Evolutionary conservation across 345 rosid species (phyloP), one percentile per base, ranked within the genome.

Genomic region (Dovyalis caffra): DNA sequence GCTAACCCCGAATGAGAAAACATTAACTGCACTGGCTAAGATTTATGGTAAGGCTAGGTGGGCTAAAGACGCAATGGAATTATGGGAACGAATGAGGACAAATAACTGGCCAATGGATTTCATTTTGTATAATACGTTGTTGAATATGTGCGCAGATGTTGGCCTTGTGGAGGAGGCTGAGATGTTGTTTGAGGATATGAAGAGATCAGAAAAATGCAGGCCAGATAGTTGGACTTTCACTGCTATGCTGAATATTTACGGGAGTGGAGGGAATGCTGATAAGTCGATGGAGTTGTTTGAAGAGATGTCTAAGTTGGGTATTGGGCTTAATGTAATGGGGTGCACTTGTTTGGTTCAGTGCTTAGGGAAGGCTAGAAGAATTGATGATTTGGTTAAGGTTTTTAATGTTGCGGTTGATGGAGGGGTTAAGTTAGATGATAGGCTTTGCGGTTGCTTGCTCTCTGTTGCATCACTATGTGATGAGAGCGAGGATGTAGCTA

Each of bases 41-140:
- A 80, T 95, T 70, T 95, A 95, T 23, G 97, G 99, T 20, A 92
- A 89, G 80, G 97, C 94, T 21, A 87, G 95, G 86, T 95, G 97
- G 97, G 91, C 85, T 5, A 91, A 88, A 68, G 97, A 92, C 76
- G 97, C 97, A 26, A 80, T 91, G 77, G 86, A 83, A 23, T 70
- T 95, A 37, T 91, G 95, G 97, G 94, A 92, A 78, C 86, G 87
- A 16, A 92, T 95, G 88, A 90, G 80, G 82, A 76, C 64, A 1
- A 91, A 85, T 57, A 72, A 83, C 5, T 92, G 99, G 99, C 94
- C 97, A 0, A 86, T 87, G 91, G 97, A 95, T 75, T 90, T 92
- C 73, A 83, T 91, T 75, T 75, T 95, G 82, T 90, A 90, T 45
- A 95, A 92, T 64, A 91, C 99, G 0, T 77, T 95, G 95, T 84